These are phyloP conservation scores for Salix udensis DNA, from an alignment of 345 rosid genomes.

Conservation along the genomic window DNA sequence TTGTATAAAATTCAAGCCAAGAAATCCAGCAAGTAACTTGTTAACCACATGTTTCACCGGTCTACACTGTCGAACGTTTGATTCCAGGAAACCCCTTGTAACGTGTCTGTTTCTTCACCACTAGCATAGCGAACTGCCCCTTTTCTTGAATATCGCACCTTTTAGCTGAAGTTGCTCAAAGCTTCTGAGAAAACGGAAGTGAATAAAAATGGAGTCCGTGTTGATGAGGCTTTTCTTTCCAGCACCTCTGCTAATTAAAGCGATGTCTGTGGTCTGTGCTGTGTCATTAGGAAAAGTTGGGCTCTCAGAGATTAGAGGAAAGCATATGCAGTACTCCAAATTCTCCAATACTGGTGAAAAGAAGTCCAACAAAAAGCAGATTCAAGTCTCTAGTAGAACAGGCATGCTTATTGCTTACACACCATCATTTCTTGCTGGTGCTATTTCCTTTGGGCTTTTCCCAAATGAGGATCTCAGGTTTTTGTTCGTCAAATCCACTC, in stretches of 20 bases:
- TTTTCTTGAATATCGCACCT: no score
- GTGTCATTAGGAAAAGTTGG: slow-evolving; percentile 31
- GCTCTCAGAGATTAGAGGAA: slow-evolving; percentile 46
- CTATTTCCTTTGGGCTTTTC: slow-evolving; percentile 46
- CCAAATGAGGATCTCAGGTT: slow-evolving; percentile 46
- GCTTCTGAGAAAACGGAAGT: background rate
- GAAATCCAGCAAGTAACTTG: background rate
- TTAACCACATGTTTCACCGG: background rate
- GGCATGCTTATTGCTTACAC: slow-evolving; percentile 59
- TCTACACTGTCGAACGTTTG: background rate
- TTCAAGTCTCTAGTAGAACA: slow-evolving; percentile 37
- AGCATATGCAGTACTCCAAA: slow-evolving; percentile 54
- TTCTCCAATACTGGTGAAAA: slow-evolving; percentile 26
- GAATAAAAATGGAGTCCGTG: background rate
- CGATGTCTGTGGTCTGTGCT: slow-evolving; percentile 32
- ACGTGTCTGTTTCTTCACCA: background rate
- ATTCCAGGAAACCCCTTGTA: background rate
- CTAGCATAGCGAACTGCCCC: background rate
- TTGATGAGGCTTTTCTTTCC: slow-evolving; percentile 27
- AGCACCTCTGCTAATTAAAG: slow-evolving; percentile 32
- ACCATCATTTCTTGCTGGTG: slow-evolving; percentile 52
- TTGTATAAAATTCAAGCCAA: no score
- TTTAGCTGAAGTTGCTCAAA: background rate
- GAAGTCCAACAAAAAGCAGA: background rate
- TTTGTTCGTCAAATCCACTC: slow-evolving; percentile 43